Base-by-base conservation (phyloP, 192 early-diverging fungal genomes). In the Lobosporangium transversale region DNA sequence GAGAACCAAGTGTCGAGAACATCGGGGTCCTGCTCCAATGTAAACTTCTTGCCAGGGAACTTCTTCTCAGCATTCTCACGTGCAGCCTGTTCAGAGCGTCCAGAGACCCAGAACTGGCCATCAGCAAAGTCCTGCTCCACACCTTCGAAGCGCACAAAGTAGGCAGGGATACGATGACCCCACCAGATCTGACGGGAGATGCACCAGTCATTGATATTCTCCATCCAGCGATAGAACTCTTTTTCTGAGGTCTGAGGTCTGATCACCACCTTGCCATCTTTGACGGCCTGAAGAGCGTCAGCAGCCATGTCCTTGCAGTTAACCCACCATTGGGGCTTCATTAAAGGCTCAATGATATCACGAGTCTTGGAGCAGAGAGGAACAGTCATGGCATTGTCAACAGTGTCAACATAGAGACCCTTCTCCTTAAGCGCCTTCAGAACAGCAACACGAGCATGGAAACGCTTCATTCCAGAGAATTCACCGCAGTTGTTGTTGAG, bases 321-420 rank as follows among this genome's bases (percentile, higher is more conserved):
- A 31, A 98, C 93, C 94, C 96, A 99, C 98, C 98, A 99, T 80
- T 99, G 98, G 37, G 98, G 98, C 86, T 97, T 99, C 89, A 99
- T 90, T 56, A 97, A 79, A 9, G 96, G 96, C 81, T 99, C 98
- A 36, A 98, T 97, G 54, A 99, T 84, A 81, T 99, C 97, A 37
- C 89, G 88, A 24, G 96, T 94, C 80, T 95, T 89, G 56, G 67
- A 76, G 86, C 96, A 99, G 37, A 92, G 81, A 14, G 98, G 98
- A 4, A 99, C 84, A 36, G 83, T 84, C 98, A 99, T 99, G 52
- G 94, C 92, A 83, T 99, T 97, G 49, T 93, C 90, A 65, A 86
- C 86, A 43, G 90, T 94, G 57, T 88, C 93, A 43, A 90, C 86
- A 68, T 93, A 98, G 53, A 98, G 84, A 18, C 94, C 95, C 81